Percentiles rank a stretch among this genome's conserved stretches.
Evolutionary conservation across 2,329 filamentous ascomycete genomes (phyloP).

Genomic region (Saccharata proteae): DNA sequence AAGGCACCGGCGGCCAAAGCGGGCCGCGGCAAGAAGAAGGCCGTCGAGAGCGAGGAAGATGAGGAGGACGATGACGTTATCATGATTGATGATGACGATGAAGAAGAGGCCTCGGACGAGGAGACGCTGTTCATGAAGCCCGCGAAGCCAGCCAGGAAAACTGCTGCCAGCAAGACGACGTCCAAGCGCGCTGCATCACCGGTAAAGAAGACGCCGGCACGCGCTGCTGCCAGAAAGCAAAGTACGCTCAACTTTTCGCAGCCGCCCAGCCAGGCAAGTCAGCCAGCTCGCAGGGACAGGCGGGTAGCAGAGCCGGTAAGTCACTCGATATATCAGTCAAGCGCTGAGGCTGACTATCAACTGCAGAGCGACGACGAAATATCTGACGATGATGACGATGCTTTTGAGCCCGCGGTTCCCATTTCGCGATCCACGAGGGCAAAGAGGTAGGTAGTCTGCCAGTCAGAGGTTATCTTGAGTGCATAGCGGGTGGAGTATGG

Average conservation of each 20-base stretch:
- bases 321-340: constrained; percentile 1
- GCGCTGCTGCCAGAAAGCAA: constrained; percentile 20
- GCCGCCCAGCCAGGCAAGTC: constrained; percentile 21
- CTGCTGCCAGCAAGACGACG: constrained; percentile 11
- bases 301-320: constrained; percentile 29
- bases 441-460: constrained; percentile 1
- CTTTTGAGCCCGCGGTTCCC: constrained; percentile 23
- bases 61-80: constrained; percentile 25
- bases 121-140: constrained; percentile 23
- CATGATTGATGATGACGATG: constrained; percentile 32
- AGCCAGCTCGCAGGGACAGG: constrained; percentile 17
- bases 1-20: constrained; percentile 22
- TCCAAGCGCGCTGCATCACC: constrained; percentile 13
- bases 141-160: constrained; percentile 15
- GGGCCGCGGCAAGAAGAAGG: constrained; percentile 28
- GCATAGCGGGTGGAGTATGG: too few species aligned
- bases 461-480: too few species aligned
- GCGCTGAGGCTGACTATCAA: neutral
- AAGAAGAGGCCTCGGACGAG: constrained; percentile 21
- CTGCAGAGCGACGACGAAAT: constrained; percentile 31
- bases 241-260: constrained; percentile 32
- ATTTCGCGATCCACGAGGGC: constrained; percentile 15
- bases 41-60: constrained; percentile 31
- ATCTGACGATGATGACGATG: constrained; percentile 24
- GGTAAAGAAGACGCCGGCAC: constrained; percentile 13